Base-by-base conservation (phyloP, 177 flowering plant genomes). In the Vitis hybrid region DNA sequence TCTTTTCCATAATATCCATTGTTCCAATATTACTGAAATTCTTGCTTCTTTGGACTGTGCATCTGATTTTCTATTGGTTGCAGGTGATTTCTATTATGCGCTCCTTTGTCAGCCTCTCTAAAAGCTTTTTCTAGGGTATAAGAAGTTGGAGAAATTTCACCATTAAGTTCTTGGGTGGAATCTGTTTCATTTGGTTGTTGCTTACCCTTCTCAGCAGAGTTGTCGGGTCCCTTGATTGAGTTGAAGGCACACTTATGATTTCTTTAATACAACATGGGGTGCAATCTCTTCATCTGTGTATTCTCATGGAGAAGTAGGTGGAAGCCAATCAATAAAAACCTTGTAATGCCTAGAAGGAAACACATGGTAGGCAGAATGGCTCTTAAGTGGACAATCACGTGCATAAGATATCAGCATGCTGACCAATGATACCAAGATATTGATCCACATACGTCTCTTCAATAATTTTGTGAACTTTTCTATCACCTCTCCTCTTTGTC, bases 211-310 rank as follows among this genome's bases (percentile, higher is more conserved):
- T 19, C 19, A 19, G 19, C 19, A 19, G 19, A 74, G 90, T 80
- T 80, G 90, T 92, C 3, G 94, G 81, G 29, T 75, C 85, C 71
- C 79, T 74, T n/a, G 90, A 59, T 48, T 45, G 78, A 22, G 73
- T 10, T 49, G 88, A 79, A 58, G 90, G 88, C n/a, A 78, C 72
- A n/a, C 73, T 82, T 71, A 93, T 67, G 59, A 95, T 86, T 53
- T 95, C 97, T 55, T 77, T 81, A 74, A 83, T 79, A 95, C 95
- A 61, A 82, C 91, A 71, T 74, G 93, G 31, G 98, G 78, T 61
- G 89, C 97, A 29, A 92, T 73, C 85, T 96, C 97, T 52, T 84
- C 91, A 84, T 93, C 99, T 9, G 91, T 89, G 12, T 65, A 77
- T 63, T 86, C 90, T 77, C 95, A 89, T 10, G 78, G 79, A 70